Evolutionary conservation across 1,284 basidiomycete species (phyloP), one percentile per base, ranked within the genome.

Genomic region (Ustilago bromivora): DNA sequence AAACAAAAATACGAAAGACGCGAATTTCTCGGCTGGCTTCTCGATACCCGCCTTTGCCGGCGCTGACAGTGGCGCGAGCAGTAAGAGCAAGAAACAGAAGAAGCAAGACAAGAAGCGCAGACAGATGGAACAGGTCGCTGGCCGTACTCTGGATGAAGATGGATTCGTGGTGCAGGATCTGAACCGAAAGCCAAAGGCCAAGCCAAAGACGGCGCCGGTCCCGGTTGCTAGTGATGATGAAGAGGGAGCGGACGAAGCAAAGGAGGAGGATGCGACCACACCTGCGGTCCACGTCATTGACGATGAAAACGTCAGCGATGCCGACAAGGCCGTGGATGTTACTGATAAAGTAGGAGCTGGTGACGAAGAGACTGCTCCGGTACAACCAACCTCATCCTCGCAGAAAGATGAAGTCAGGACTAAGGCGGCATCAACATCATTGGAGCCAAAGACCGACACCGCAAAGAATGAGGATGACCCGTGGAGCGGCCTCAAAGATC

Each of bases 81-180:
- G 43, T 34, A 81, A 78, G 65, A 76, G 67, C 69, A 82, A 82
- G 74, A 80, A 83, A 71, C 70, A 79, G 55, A 82, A 77, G 63
- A 81, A 80, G 64, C 68, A 75, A 65, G 71, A 71, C 57, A 80
- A 77, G 57, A 80, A 77, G 61, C 56, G 64, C 15, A 60, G 75
- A 31, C 70, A 77, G 75, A 77, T 77, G 70, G 61, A 77, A n/a
- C 41, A 72, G 13, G 75, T 65, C 2, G 75, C 70, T 1, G 75
- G 75, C 13, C 54, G 65, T 4, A 63, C 52, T 2, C 53, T 77
- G 1, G 70, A 77, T 32, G 70, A 72, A 35, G 75, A 77, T 43
- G 75, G 75, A 12, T 77, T 72, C 13, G 70, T 77, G 32, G 75
- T 77, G 12, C 75, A 77, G 19, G 75, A 77, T 38, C 53, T 77